Conservation (phyloP, 192 early-diverging fungal genomes). For the Bifiguratus adelaidae region DNA sequence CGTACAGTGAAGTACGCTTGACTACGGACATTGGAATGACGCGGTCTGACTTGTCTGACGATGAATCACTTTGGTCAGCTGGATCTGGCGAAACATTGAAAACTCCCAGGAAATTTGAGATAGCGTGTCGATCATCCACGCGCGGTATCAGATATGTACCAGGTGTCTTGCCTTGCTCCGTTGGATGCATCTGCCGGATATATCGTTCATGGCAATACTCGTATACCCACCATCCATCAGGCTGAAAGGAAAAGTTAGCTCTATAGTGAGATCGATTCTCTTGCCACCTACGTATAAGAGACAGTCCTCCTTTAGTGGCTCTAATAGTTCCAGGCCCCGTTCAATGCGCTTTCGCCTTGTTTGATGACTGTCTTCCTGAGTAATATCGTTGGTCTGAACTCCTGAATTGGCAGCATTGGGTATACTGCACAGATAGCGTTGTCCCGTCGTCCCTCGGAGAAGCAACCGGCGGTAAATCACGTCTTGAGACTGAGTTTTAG, state of each 20-base stretch:
- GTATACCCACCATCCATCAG: slow-evolving; percentile 61
- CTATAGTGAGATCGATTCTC: slow-evolving; percentile 4
- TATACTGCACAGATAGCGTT: slow-evolving; percentile 35
- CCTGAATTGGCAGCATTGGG: slow-evolving; percentile 20
- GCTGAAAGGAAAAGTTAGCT: slow-evolving; percentile 8
- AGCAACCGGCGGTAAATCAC: no score
- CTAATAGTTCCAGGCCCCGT: slow-evolving; percentile 39
- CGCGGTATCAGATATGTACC: no score
- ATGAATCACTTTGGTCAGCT: slow-evolving; percentile 4
- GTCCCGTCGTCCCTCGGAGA: no score
- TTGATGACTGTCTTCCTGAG: slow-evolving; percentile 15
- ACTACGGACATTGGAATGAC: slow-evolving; percentile 2
- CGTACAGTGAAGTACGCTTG: slow-evolving; percentile 16
- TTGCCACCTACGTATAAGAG: slow-evolving; percentile 20
- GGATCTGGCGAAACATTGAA: slow-evolving; percentile 7
- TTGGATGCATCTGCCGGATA: slow-evolving; percentile 49
- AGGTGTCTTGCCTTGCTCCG: neutral
- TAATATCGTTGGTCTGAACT: slow-evolving; percentile 1
- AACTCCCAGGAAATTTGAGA: slow-evolving; percentile 9
- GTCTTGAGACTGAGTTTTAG: slow-evolving; percentile 18
- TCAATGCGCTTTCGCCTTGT: slow-evolving; percentile 16
- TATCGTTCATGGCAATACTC: slow-evolving; percentile 63
- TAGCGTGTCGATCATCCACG: slow-evolving; percentile 5
- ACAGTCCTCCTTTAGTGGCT: slow-evolving; percentile 32
- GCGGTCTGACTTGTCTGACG: slow-evolving; percentile 8